Base-by-base conservation (phyloP, 1,284 basidiomycete species). In the Ganoderma sp. region DNA sequence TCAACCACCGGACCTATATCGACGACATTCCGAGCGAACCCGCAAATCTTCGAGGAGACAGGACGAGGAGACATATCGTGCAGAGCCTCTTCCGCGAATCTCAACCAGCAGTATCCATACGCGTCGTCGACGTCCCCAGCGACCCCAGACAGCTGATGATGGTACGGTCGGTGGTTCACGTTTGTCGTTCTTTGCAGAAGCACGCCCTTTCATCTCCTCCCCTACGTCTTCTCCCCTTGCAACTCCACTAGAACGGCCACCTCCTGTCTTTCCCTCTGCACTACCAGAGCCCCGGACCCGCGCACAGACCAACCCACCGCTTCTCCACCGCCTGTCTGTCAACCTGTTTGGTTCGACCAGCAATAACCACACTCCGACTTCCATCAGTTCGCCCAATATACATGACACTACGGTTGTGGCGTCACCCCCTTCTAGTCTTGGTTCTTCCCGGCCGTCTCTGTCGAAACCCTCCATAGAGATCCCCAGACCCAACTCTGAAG, bases 271-370 rank as follows among this genome's bases (percentile, higher is more conserved):
- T 67, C 68, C 70, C 64, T 54, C 70, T 34, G 22, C 70, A 12
- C 72, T 67, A 22, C 68, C 73, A 59, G 76, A 77, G 48, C 14
- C 68, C 32, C 83, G 88, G 66, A 84, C 84, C 57, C 88, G 89
- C 41, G 84, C 90, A 52, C 84, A 87, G 61, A 90, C 90, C n/a
- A 91, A 90, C 72, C 89, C 91, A 4, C 88, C 90, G 32, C 80
- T 91, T 65, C 78, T 93, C 42, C 89, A 89, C 74, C 87, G 91
- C 56, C 79, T 92, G 67, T 93, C 91, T n/a, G 79, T 90, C 72
- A 89, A 87, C 71, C 76, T 92, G 34, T 90, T 92, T 73, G 84
- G 84, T 22, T 82, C 86, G 19, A 78, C 83, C 42, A 64, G 67
- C 28, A 66, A 63, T 63, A 66, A 69, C 37, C 77, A 81, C 45